Base-by-base conservation (phyloP, 805 yeast species). In the Komagataella kurtzmanii region DNA sequence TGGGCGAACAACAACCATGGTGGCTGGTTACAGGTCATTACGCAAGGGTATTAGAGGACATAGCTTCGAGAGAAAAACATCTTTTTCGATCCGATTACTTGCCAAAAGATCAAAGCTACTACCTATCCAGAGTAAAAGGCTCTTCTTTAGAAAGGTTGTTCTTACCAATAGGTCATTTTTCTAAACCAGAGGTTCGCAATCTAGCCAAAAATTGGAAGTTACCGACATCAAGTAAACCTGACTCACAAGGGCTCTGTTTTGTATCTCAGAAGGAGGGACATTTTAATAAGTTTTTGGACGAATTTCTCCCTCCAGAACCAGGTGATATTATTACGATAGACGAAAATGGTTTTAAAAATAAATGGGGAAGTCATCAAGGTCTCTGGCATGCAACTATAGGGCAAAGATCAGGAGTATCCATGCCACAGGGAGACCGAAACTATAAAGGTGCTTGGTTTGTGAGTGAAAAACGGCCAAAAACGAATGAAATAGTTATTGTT, bases 341-440 rank as follows among this genome's bases (percentile, higher is more conserved):
- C 52, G 40, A 30, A 8, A 30, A 14, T 7, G 40, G 40, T 8
- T 7, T 30, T 14, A 95, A 95, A 3, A 69, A 67, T 50, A 72
- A 79, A 0, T 88, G 93, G 79, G 98, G 97, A 0, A 59, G 65
- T 49, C 99, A 93, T 64, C 68, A 75, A 24, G 99, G 99, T 0
- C 63, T 93, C 7, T 93, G 98, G 98, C 80, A 85, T 48, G 91
- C 88, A n/a, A 93, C 99, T 0, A 80, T 91, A 19, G 99, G 99
- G 0, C 98, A 93, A 66, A 78, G 82, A 55, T 75, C 83, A 17
- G 81, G 90, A 3, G 66, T 89, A 1, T 75, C 88, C 0, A 77
- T 91, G 86, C 97, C 97, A 0, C 98, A 93, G 63, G 91, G 90
- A 0, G 82, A 85, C 57, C 90, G 90, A 0, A 62, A 65, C 5